Percentiles rank a stretch among this genome's conserved stretches.
phyloP scores from a whole-genome alignment of 208 protist genomes.

The Crithidia fasciculata region DNA sequence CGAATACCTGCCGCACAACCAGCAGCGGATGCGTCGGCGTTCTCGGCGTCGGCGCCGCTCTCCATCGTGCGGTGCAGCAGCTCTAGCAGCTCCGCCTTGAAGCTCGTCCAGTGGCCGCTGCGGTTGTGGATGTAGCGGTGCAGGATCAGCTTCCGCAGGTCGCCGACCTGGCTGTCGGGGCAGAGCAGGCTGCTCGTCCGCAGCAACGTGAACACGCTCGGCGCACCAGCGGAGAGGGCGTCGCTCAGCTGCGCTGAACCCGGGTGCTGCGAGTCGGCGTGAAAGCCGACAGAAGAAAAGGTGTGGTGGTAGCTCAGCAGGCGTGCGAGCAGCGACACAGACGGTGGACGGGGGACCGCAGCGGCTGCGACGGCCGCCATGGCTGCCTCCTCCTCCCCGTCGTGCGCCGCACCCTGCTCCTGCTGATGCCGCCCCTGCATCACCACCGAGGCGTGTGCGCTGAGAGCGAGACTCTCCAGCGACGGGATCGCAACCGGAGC shows the following conservation, averaged over 20 bases:
- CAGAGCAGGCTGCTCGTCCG: constrained; percentile 63
- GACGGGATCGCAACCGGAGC: constrained; percentile 80
- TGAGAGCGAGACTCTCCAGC: constrained; percentile 53
- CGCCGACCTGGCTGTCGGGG: constrained; percentile 6
- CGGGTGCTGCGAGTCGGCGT: constrained; percentile 59
- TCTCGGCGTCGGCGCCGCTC: background rate
- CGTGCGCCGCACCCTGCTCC: background rate
- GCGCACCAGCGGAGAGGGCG: constrained; percentile 72
- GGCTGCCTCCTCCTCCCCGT: background rate
- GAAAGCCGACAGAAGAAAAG: constrained; percentile 73
- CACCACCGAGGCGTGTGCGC: constrained; percentile 24
- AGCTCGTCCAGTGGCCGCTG: constrained; percentile 68
- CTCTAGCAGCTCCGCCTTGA: constrained; percentile 48
- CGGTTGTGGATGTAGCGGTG: constrained; percentile 88
- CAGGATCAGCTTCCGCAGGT: constrained; percentile 46
- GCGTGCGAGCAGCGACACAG: constrained; percentile 28
- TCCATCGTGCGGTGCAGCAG: constrained; percentile 40
- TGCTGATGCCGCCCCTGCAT: constrained; percentile 11
- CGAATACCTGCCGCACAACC: background rate
- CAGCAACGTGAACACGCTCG: constrained; percentile 87
- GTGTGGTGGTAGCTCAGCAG: constrained; percentile 74
- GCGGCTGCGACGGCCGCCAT: constrained; percentile 1
- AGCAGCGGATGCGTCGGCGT: background rate
- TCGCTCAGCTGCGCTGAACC: constrained; percentile 65
- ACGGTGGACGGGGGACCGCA: background rate